phyloP scores from a whole-genome alignment of 2,329 filamentous ascomycete species.

The Plectosphaerella sp. region DNA sequence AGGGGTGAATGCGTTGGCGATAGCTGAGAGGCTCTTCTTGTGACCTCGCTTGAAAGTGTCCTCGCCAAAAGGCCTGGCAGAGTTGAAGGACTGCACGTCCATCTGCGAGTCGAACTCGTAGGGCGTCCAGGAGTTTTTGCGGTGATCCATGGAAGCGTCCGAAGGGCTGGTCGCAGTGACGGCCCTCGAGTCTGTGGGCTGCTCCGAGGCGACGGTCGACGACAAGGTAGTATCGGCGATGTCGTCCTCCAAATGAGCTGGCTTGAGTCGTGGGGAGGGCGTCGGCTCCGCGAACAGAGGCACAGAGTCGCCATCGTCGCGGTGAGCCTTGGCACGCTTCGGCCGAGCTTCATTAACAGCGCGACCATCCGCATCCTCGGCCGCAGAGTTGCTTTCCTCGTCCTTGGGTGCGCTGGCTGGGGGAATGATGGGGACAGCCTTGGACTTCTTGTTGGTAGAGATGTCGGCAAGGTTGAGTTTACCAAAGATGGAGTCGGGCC shows the following conservation, averaged over 20 bases:
- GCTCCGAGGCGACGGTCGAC: constrained; percentile 48
- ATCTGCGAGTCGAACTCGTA: constrained; percentile 53
- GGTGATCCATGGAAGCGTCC: constrained; percentile 45
- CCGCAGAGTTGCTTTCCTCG: constrained; percentile 15
- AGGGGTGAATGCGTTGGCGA: constrained; percentile 64
- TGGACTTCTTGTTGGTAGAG: constrained; percentile 64
- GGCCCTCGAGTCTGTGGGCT: constrained; percentile 44
- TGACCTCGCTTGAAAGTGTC: constrained; percentile 35
- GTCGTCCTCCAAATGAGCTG: constrained; percentile 25
- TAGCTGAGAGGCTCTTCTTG: constrained; percentile 62
- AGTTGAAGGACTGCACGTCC: constrained; percentile 47
- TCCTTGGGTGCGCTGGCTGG: constrained; percentile 45
- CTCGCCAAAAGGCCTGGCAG: constrained; percentile 45
- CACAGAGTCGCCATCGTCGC: constrained; percentile 66
- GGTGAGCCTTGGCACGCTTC: constrained; percentile 68
- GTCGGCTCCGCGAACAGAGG: constrained; percentile 64
- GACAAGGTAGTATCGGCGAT: constrained; percentile 48
- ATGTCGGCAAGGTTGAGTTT: constrained; percentile 58
- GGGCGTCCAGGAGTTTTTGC: constrained; percentile 49
- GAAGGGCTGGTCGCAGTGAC: constrained; percentile 45
- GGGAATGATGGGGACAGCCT: constrained; percentile 76
- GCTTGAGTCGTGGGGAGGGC: constrained; percentile 19
- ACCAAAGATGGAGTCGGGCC: constrained; percentile 58
- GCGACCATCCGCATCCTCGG: constrained; percentile 56
- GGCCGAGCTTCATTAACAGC: constrained; percentile 60